Conservation (phyloP, 371 early-diverging fungal species). For the Gilbertella persicaria region DNA sequence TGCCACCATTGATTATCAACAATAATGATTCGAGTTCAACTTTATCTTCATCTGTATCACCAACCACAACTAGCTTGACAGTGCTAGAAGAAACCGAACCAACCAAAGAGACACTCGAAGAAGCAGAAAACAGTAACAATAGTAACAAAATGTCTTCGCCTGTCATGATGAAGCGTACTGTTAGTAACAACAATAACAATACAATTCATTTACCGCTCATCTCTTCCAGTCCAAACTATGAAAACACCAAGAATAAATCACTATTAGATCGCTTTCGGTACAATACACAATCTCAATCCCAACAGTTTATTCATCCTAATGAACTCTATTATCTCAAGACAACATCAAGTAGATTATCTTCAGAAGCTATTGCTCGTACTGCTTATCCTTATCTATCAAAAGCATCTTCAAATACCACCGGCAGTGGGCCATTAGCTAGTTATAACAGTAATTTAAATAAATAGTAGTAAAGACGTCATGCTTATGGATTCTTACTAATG, state of each 20-base stretch:
- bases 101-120: neutral
- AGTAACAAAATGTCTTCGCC: no score
- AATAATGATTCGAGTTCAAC: constrained; percentile 1
- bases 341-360: constrained; percentile 22
- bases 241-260: neutral
- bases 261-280: constrained; percentile 1
- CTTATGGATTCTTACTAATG: no score
- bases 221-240: neutral
- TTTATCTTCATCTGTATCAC: neutral
- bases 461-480: no score
- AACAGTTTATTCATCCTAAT: constrained; percentile 21
- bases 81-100: neutral
- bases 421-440: constrained; percentile 10
- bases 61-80: neutral
- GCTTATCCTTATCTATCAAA: constrained; percentile 12
- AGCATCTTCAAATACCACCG: neutral
- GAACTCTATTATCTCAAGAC: constrained; percentile 24
- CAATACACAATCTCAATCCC: neutral
- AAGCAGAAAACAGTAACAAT: neutral
- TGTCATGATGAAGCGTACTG: neutral
- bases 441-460: constrained; percentile 9
- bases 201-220: neutral
- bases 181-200: neutral
- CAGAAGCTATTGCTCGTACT: constrained; percentile 26
- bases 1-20: constrained; percentile 1